Percentiles rank a stretch among this genome's conserved stretches.
Evolutionary conservation across 1,284 basidiomycete genomes (phyloP).

Genomic region (Neolentinus lepideus): DNA sequence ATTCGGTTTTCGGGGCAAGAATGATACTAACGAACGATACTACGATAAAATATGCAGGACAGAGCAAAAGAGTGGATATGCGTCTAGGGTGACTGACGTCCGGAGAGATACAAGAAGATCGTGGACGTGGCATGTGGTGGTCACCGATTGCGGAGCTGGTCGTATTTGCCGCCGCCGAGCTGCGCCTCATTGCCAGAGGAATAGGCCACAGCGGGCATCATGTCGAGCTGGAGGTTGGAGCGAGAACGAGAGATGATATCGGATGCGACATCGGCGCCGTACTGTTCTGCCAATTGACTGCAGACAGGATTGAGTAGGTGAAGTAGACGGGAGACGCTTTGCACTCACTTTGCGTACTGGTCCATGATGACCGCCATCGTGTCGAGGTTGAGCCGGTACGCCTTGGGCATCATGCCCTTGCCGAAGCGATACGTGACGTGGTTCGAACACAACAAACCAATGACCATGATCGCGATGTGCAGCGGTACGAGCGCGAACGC

Average conservation of each 20-base stretch:
- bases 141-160: conserved; percentile 5
- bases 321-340: not conserved
- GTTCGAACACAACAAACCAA: conserved; percentile 48
- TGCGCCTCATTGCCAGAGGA: conserved; percentile 12
- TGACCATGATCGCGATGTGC: conserved; percentile 44
- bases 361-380: conserved; percentile 59
- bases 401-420: conserved; percentile 60
- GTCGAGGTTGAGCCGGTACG: conserved; percentile 49
- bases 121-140: no score
- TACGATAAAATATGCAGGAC: no score
- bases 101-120: no score
- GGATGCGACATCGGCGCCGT: conserved; percentile 33
- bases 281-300: conserved; percentile 39
- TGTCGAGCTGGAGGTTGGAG: conserved; percentile 27
- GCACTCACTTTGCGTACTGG: conserved; percentile 47
- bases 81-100: no score
- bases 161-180: conserved; percentile 17
- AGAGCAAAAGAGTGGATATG: no score
- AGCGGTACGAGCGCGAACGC: conserved; percentile 48
- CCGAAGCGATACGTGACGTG: conserved; percentile 62
- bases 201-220: conserved; percentile 25
- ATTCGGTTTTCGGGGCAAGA: no score
- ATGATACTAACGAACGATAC: no score
- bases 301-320: conserved; percentile 1
- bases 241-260: conserved; percentile 32